Percentiles rank a stretch among this genome's conserved stretches.
These are phyloP conservation scores for Striga hermonthica DNA, from an alignment of 305 asterid genomes.

Conservation along the genomic window DNA sequence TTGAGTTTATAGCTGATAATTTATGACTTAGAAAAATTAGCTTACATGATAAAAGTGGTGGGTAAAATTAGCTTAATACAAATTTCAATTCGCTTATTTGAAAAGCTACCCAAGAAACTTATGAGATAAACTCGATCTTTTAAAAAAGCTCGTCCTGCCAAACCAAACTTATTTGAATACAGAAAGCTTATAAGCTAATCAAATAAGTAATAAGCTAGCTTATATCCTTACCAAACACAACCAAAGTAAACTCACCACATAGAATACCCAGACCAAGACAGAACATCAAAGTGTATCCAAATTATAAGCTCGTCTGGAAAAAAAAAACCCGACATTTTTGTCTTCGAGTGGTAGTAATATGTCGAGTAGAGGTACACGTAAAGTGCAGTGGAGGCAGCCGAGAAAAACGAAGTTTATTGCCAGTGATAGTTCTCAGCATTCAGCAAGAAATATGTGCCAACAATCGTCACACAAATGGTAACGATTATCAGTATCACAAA, in stretches of 20 bases:
- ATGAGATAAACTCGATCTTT: too few species aligned
- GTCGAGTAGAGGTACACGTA: conserved; percentile 62
- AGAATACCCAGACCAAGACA: conserved; percentile 45
- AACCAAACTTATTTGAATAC: too few species aligned
- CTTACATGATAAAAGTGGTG: too few species aligned
- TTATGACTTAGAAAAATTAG: too few species aligned
- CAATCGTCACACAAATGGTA: conserved; percentile 69
- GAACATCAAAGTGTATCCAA: conserved; percentile 54
- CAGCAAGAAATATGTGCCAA: conserved; percentile 73
- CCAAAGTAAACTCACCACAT: conserved; percentile 33
- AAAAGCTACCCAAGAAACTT: too few species aligned
- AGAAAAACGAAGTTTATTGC: conserved; percentile 83
- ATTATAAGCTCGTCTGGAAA: conserved; percentile 71
- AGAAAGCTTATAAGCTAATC: too few species aligned
- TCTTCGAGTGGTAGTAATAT: conserved; percentile 62
- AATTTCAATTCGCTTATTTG: too few species aligned
- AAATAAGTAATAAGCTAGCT: too few species aligned
- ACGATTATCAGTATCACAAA: conserved; percentile 72
- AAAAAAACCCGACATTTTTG: conserved; percentile 71
- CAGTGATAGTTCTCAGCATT: conserved; percentile 80
- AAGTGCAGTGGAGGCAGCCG: conserved; percentile 69
- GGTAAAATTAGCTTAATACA: too few species aligned
- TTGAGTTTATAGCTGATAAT: too few species aligned
- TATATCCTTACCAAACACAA: too few species aligned
- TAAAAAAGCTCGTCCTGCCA: too few species aligned